These are phyloP conservation scores for Metschnikowia henanensis DNA, from an alignment of 805 yeast genomes.

Conservation along the genomic window DNA sequence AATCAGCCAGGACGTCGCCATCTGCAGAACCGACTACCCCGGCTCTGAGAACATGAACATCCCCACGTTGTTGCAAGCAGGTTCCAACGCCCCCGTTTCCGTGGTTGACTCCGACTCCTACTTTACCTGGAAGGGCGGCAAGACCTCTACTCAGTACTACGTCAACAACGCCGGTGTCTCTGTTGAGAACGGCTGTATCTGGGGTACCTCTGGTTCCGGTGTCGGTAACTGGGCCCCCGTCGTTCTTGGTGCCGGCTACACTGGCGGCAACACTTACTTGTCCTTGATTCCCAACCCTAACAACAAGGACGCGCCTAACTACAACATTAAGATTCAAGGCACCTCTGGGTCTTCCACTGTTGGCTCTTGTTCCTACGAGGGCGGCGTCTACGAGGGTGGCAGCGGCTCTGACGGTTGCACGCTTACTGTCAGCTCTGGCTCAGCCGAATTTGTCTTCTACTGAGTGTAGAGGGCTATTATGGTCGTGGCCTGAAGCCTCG, in stretches of 20 bases:
- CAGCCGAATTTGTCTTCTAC: constrained; percentile 21
- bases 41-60: constrained; percentile 81
- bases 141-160: constrained; percentile 72
- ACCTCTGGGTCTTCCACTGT: constrained; percentile 18
- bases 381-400: constrained; percentile 20
- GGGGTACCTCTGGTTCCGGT: constrained; percentile 61
- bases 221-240: constrained; percentile 83
- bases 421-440: constrained; percentile 18
- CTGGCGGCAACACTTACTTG: constrained; percentile 59
- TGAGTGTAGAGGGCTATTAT: constrained; percentile 2
- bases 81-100: constrained; percentile 46
- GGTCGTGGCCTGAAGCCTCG: not conserved
- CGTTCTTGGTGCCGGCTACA: constrained; percentile 74
- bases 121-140: constrained; percentile 60
- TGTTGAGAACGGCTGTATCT: constrained; percentile 65
- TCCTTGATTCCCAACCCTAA: constrained; percentile 80
- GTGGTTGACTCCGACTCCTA: constrained; percentile 56
- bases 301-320: constrained; percentile 47
- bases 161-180: constrained; percentile 78
- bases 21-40: constrained; percentile 80
- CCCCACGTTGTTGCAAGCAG: constrained; percentile 63
- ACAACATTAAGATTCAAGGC: constrained; percentile 42
- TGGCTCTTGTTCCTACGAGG: constrained; percentile 19
- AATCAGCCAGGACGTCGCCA: constrained; percentile 52
- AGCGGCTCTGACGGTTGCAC: constrained; percentile 22